Base-by-base conservation (phyloP, 2,329 filamentous ascomycete genomes). In the Aspergillus uvarum region DNA sequence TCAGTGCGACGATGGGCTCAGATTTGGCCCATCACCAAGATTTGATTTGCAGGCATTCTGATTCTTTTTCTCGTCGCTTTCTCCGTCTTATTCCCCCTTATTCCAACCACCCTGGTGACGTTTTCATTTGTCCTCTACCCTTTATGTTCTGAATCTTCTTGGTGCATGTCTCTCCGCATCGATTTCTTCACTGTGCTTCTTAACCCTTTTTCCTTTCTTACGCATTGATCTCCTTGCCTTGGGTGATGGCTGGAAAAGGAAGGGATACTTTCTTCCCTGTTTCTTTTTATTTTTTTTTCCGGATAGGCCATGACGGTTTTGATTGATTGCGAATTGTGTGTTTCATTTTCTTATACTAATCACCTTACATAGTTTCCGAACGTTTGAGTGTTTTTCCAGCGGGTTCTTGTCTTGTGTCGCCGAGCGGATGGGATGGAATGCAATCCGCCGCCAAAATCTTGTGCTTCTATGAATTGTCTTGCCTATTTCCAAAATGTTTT, bases 191-290 rank as follows among this genome's bases (percentile, higher is more conserved):
- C 67, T 68, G 65, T 65, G 60, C 69, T 66, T 67, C 70, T 67
- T 65, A 68, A 72, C 68, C 70, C 67, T 60, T 65, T 72, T 72
- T 72, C 68, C 68, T 72, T 61, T 64, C 59, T 66, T 56, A 59
- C 61, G 68, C 65, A 68, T 67, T 59, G 62, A 62, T 67, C 61
- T 66, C 62, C 62, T 57, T 64, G 48, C 65, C 63, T 61, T 59
- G 63, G 62, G 62, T 63, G 65, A 62, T 54, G 65, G 65, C 60
- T 54, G 65, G 65, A 62, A 63, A 59, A 62, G 65, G 63, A 67
- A 63, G 64, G 63, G 64, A 65, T 65, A 62, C 16, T 19, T 16
- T 44, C n/a, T 42, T 19, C 22, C 22, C 22, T 3, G 22, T 44
- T 19, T 19, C 16, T 19, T 16, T 44, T 4, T 32, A 32, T 32